Evolutionary conservation across 2,329 filamentous ascomycete genomes (phyloP).

Genomic region (Chaetomiaceae sp.): DNA sequence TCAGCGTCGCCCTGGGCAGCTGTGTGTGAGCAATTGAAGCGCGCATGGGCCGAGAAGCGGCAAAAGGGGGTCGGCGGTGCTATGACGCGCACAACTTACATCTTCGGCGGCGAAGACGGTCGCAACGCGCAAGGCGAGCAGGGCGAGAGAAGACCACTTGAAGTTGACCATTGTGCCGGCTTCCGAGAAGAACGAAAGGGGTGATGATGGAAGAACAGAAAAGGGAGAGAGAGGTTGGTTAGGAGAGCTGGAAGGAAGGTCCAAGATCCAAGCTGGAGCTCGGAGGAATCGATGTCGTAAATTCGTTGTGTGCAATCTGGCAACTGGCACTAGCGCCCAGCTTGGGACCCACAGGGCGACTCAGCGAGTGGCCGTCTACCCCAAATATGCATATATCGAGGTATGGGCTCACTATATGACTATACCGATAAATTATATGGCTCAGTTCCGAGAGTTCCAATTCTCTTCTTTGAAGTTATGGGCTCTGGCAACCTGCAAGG

Average conservation of each 20-base stretch:
- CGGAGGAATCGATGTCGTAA: conserved; percentile 15
- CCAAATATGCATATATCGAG: conserved; percentile 21
- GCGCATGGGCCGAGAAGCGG: neutral
- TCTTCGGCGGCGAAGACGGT: conserved; percentile 58
- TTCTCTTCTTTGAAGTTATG: no score
- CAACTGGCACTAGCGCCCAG: conserved; percentile 16
- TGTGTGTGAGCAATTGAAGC: conserved; percentile 3
- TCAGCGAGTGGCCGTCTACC: conserved; percentile 3
- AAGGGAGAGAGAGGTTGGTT: conserved; percentile 5
- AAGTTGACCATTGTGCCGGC: conserved; percentile 63
- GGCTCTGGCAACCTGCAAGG: no score
- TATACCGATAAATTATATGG: no score
- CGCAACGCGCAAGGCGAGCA: conserved; percentile 66
- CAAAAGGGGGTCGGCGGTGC: conserved; percentile 19
- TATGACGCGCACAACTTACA: conserved; percentile 43
- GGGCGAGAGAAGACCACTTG: conserved; percentile 65
- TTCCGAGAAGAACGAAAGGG: conserved; percentile 13
- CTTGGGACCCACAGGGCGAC: no score
- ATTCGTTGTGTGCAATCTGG: conserved; percentile 30
- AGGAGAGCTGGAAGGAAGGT: conserved; percentile 9
- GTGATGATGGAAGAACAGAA: conserved; percentile 12
- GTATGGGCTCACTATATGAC: neutral
- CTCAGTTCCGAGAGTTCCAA: no score
- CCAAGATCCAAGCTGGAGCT: conserved; percentile 14
- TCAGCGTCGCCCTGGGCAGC: conserved; percentile 23